A percentile compares a stretch with the other conserved stretches of the same genome.
Evolutionary conservation across 208 protist species (phyloP).

Genomic region (Leishmania major): DNA sequence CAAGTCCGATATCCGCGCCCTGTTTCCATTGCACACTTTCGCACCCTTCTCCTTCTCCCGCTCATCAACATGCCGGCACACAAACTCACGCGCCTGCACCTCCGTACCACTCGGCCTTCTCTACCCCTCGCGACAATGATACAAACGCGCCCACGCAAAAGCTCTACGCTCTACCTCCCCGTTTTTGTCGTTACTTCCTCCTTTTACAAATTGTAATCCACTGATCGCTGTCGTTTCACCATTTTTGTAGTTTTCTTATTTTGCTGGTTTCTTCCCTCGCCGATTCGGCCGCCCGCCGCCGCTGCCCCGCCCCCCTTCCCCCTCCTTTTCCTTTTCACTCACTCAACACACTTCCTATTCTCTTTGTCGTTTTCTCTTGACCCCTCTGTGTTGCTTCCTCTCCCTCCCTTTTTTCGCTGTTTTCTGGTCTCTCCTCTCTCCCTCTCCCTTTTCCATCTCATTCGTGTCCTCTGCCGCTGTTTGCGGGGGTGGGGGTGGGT

Average conservation of each 20-base stretch:
- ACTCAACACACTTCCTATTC: conserved; percentile 9
- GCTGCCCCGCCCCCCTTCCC: background rate
- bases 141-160: background rate
- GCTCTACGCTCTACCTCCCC: conserved; percentile 1
- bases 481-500: background rate
- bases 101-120: no score
- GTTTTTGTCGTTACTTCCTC: background rate
- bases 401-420: background rate
- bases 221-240: conserved; percentile 4
- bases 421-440: background rate
- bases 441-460: background rate
- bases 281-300: background rate
- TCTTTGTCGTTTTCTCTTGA: background rate
- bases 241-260: conserved; percentile 1
- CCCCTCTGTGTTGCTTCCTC: conserved; percentile 2
- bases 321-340: background rate
- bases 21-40: background rate
- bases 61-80: background rate
- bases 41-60: background rate
- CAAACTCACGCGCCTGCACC: background rate
- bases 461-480: background rate
- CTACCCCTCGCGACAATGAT: background rate
- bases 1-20: background rate
- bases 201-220: conserved; percentile 3
- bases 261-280: background rate